Evolutionary conservation across 2,329 filamentous ascomycete species (phyloP).

Genomic region (Hypoxylon sp.): DNA sequence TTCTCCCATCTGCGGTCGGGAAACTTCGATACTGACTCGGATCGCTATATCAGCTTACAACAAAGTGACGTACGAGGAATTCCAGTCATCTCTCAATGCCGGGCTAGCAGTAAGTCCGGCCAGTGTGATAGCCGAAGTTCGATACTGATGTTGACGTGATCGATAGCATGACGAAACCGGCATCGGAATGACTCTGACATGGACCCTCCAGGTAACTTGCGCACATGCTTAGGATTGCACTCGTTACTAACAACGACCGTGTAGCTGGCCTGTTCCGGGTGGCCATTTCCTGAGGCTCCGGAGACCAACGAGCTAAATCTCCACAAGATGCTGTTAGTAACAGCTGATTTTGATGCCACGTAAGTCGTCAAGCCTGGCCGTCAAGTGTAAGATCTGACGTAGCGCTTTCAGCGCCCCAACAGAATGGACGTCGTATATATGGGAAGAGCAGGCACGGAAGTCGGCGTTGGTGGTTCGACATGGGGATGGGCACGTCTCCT

Average conservation of each 20-base stretch:
- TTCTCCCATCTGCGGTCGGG: background rate
- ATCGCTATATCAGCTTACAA: background rate
- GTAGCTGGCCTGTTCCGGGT: background rate
- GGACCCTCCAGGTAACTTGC: background rate
- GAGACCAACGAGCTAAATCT: background rate
- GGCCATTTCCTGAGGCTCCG: background rate
- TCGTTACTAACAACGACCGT: background rate
- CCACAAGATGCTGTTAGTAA: background rate
- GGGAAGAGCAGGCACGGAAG: background rate
- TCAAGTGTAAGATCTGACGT: background rate
- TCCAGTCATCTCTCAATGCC: background rate
- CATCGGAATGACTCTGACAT: background rate
- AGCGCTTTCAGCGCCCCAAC: background rate
- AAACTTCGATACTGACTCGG: background rate
- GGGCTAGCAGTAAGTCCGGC: background rate
- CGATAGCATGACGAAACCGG: background rate
- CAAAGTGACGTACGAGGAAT: background rate
- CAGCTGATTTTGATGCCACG: background rate
- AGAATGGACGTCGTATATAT: background rate
- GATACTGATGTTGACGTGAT: background rate
- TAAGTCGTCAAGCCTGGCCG: background rate
- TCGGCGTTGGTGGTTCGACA: background rate
- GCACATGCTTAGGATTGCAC: background rate
- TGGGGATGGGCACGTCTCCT: background rate
- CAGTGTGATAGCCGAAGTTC: background rate